These are phyloP conservation scores for Planoprotostelium fungivorum DNA, from an alignment of 78 protist genomes.

Conservation along the genomic window DNA sequence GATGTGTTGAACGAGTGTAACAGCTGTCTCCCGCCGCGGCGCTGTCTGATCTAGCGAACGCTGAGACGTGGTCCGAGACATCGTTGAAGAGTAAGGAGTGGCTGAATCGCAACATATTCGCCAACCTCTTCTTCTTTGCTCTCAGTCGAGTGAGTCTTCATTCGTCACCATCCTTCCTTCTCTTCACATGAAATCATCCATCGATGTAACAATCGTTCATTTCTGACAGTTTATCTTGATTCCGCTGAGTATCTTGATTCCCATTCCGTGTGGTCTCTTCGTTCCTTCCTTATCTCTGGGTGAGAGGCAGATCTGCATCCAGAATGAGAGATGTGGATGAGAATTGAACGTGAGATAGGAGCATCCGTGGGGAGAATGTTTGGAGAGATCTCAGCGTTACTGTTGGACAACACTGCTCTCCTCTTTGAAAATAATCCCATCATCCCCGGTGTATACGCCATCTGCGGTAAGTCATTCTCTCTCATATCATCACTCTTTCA, in stretches of 20 bases:
- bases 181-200: too few relatives aligned
- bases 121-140: neutral
- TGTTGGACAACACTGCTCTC: neutral
- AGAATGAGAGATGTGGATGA: neutral
- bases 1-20: neutral
- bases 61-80: neutral
- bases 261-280: neutral
- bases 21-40: neutral
- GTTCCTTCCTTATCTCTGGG: neutral
- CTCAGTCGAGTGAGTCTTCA: neutral
- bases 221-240: neutral
- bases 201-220: too few relatives aligned
- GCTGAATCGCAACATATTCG: neutral
- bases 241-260: neutral
- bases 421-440: neutral
- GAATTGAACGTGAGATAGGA: neutral
- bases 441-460: neutral
- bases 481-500: too few relatives aligned
- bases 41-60: neutral
- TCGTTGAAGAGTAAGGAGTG: neutral
- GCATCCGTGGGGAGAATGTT: neutral
- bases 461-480: neutral
- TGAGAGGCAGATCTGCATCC: neutral
- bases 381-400: neutral
- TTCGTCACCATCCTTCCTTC: too few relatives aligned